Evolutionary conservation across 176 grass and related monocot genomes (phyloP).

Genomic region (Hyparrhenia diplandra): DNA sequence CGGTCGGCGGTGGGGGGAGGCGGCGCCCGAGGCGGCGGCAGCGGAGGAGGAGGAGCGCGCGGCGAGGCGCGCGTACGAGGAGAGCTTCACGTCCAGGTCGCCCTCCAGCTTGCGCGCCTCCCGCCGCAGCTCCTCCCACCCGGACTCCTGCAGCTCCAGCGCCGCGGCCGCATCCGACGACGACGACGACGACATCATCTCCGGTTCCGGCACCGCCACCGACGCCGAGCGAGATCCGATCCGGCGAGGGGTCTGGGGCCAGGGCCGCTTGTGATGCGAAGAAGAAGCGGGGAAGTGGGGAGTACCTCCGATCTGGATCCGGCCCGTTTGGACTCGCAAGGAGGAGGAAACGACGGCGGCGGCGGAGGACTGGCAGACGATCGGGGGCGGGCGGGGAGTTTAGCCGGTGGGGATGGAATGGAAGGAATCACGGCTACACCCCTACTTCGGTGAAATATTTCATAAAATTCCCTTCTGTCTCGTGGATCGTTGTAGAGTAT

Average conservation of each 20-base stretch:
- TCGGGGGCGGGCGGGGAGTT: not conserved
- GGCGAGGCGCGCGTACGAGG: constrained; percentile 89
- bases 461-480: not conserved
- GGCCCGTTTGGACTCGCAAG: not conserved
- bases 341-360: not conserved
- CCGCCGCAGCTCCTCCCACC: constrained; percentile 89
- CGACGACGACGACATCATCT: constrained; percentile 30
- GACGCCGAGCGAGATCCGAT: not conserved
- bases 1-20: constrained; percentile 33
- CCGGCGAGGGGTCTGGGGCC: not conserved
- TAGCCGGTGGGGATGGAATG: not conserved
- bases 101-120: constrained; percentile 97
- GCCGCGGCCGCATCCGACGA: constrained; percentile 21
- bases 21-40: not conserved
- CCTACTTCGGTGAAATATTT: not conserved
- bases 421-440: not conserved
- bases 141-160: constrained; percentile 66
- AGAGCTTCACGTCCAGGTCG: constrained; percentile 96
- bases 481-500: too few species aligned
- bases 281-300: not conserved
- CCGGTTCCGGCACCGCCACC: not conserved
- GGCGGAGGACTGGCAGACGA: not conserved
- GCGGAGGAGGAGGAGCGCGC: constrained; percentile 54
- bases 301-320: not conserved
- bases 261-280: not conserved